phyloP scores from a whole-genome alignment of 305 asterid species.

The Fraxinus dipetala region DNA sequence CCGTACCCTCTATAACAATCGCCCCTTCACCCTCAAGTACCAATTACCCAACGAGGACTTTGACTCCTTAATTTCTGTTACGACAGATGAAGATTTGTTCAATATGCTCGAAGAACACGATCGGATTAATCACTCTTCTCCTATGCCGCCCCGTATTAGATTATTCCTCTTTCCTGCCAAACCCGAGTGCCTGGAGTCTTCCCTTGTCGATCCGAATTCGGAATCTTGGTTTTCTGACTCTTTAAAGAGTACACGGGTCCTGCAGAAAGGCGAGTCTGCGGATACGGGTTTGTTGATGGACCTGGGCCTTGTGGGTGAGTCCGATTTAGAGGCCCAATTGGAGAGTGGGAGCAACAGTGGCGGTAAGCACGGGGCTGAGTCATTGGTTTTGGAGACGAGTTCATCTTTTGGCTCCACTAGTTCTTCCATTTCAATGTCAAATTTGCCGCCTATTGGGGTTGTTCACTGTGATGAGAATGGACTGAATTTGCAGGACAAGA shows the following conservation, averaged over 20 bases:
- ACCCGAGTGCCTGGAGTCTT: slow-evolving; percentile 59
- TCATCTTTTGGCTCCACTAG: slow-evolving; percentile 79
- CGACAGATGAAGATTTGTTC: slow-evolving; percentile 74
- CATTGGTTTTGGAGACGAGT: slow-evolving; percentile 67
- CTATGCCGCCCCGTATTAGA: slow-evolving; percentile 54
- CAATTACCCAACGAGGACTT: slow-evolving; percentile 79
- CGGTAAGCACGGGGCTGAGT: slow-evolving; percentile 53
- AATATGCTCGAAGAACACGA: slow-evolving; percentile 92
- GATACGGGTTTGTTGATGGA: slow-evolving; percentile 54
- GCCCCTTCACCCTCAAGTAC: slow-evolving; percentile 69
- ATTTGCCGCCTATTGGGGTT: slow-evolving; percentile 56
- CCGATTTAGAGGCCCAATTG: slow-evolving; percentile 44
- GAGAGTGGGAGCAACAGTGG: slow-evolving; percentile 42
- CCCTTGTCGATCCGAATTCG: slow-evolving; percentile 60
- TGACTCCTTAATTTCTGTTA: slow-evolving; percentile 70
- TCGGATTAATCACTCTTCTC: slow-evolving; percentile 31
- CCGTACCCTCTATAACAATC: slow-evolving; percentile 46
- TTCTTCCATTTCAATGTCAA: slow-evolving; percentile 67
- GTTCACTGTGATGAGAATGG: slow-evolving; percentile 52
- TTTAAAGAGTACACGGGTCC: slow-evolving; percentile 53
- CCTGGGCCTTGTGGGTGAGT: slow-evolving; percentile 27
- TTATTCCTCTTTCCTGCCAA: slow-evolving; percentile 66
- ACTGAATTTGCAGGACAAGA: slow-evolving; percentile 47
- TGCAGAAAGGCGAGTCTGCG: slow-evolving; percentile 62
- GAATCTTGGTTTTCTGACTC: slow-evolving; percentile 81